Base-by-base conservation (phyloP, 2,329 filamentous ascomycete species). In the Penicillium palitans region DNA sequence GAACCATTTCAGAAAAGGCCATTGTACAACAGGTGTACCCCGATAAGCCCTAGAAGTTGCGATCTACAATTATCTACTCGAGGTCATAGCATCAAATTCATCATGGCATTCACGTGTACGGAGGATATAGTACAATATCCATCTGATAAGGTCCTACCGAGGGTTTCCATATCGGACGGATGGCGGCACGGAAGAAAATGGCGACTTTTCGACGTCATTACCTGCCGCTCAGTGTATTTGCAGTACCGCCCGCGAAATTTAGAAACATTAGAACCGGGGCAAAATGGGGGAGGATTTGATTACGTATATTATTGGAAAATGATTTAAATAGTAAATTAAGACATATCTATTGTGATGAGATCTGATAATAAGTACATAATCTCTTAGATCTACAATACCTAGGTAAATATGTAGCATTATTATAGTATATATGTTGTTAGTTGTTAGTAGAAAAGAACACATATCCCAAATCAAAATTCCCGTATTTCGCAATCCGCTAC, bases 141-240 rank as follows among this genome's bases (percentile, higher is more conserved):
- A 57, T 53, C 41, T 53, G 48, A 57, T 57, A 52, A 57, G 41
- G 33, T 31, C 55, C 41, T 45, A 42, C 48, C 27, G 51, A 53
- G 52, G 44, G 7, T 39, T 45, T 33, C 17, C 24, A 40, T 21
- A 19, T 61, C 66, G 66, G 62, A 48, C 62, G 61, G 64, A 62
- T 66, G 63, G 54, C 62, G 66, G 59, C 56, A 62, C 63, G 59
- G 61, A 46, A 58, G 58, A 60, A 52, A 52, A 68, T 65, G 64
- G 60, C 62, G 62, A 69, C 63, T 62, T 68, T 61, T 63, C 68
- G 67, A 72, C 71, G 71, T 74, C 71, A 73, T 67, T 66, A 59
- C 61, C 63, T 31, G 41, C 51, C 33, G 13, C 29, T 31, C 33
- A 27, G 46, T 51, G 54, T 56, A 56, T 52, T 56, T 55, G 31